Evolutionary conservation across 345 rosid species (phyloP).

Genomic region (Aquilaria sinensis): DNA sequence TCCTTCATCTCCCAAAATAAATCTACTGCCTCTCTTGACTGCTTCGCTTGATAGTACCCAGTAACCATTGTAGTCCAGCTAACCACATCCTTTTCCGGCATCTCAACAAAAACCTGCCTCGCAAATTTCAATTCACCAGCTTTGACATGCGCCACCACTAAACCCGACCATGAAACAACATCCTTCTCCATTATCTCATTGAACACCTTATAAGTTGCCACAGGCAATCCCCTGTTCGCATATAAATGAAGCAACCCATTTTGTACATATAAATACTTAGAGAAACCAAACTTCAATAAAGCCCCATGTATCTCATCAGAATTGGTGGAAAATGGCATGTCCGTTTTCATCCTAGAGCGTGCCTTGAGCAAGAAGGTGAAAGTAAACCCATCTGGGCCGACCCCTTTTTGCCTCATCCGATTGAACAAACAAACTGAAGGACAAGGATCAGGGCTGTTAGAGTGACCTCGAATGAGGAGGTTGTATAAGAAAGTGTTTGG

Average conservation of each 20-base stretch:
- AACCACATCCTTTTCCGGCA: conserved; percentile 47
- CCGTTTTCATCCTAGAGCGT: conserved; percentile 15
- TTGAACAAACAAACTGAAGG: conserved; percentile 10
- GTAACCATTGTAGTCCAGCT: conserved; percentile 63
- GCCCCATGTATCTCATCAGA: conserved; percentile 23
- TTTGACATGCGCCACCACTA: conserved; percentile 46
- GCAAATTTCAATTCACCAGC: conserved; percentile 39
- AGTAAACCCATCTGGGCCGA: conserved; percentile 22
- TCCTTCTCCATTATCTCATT: conserved; percentile 45
- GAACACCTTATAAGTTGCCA: conserved; percentile 39
- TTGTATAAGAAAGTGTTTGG: conserved; percentile 22
- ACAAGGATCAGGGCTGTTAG: conserved; percentile 17
- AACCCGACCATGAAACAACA: conserved; percentile 58
- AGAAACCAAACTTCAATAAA: conserved; percentile 22
- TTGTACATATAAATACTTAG: conserved; percentile 22
- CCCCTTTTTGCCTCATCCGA: conserved; percentile 19
- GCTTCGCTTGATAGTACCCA: conserved; percentile 36
- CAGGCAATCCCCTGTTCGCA: conserved; percentile 34
- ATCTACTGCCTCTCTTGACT: conserved; percentile 39
- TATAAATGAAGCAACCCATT: conserved; percentile 33
- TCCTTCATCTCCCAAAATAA: conserved; percentile 54
- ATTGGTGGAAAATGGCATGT: conserved; percentile 4
- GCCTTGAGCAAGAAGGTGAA: conserved; percentile 26
- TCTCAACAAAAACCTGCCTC: conserved; percentile 32
- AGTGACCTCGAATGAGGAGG: conserved; percentile 24